Percentiles rank a stretch among this genome's conserved stretches.
Evolutionary conservation across 2,329 filamentous ascomycete genomes (phyloP).

Genomic region (Zymoseptoria brevis): DNA sequence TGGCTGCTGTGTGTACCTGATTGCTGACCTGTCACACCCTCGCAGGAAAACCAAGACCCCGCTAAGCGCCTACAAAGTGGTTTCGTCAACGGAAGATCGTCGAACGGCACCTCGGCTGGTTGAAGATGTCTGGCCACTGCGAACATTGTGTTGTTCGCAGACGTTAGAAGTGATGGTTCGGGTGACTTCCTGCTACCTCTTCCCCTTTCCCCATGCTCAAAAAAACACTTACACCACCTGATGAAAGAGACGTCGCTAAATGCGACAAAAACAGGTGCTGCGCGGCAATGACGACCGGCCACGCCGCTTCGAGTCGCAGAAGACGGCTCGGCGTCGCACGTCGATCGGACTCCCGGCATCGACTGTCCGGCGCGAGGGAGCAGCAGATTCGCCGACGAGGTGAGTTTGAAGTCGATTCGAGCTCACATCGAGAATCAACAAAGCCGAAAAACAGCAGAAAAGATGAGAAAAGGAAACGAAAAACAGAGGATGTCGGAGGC

Average conservation of each 20-base stretch:
- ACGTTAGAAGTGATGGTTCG: background rate
- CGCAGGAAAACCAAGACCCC: conserved; percentile 25
- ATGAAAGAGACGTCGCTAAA: background rate
- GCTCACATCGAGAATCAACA: background rate
- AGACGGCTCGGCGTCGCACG: background rate
- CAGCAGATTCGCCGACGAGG: background rate
- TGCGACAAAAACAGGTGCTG: background rate
- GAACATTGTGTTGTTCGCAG: background rate
- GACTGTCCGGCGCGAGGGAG: background rate
- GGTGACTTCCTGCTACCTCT: background rate
- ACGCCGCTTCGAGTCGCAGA: background rate
- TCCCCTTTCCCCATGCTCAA: background rate
- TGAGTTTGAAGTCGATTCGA: background rate
- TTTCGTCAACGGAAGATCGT: conserved; percentile 6
- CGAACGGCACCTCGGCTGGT: conserved; percentile 12
- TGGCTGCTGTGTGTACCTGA: background rate
- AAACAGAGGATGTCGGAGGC: background rate
- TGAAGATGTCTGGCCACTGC: conserved; percentile 5
- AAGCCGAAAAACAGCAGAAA: background rate
- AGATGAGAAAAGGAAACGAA: background rate
- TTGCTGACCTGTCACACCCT: conserved; percentile 1
- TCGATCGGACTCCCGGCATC: background rate
- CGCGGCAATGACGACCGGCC: background rate
- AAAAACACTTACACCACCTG: background rate
- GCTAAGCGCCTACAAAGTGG: conserved; percentile 28